These are phyloP conservation scores for Vigna reflexopilosa DNA, from an alignment of 306 rosid genomes.

Conservation along the genomic window DNA sequence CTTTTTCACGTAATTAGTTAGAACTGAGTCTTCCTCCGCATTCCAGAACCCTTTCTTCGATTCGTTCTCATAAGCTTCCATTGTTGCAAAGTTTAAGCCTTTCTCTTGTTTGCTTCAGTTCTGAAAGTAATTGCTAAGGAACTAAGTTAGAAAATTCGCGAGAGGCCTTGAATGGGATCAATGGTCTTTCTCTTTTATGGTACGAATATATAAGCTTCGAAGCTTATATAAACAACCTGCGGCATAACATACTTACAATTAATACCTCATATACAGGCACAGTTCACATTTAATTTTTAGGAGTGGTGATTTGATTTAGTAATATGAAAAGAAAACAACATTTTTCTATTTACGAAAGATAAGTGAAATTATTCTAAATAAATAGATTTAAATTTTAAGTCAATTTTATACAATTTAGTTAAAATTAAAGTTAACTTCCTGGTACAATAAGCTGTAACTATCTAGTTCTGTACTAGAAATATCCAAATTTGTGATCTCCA, in stretches of 20 bases:
- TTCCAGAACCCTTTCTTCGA: neutral
- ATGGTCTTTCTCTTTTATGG: neutral
- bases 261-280: neutral
- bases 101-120: too few species aligned
- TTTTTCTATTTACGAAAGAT: too few species aligned
- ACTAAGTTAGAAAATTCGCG: neutral
- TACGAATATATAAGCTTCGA: neutral
- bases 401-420: too few species aligned
- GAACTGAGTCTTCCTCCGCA: conserved; percentile 24
- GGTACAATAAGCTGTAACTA: too few species aligned
- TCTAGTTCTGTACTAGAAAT: too few species aligned
- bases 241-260: neutral
- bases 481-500: too few species aligned
- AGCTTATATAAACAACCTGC: neutral
- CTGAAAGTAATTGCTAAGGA: neutral
- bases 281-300: too few species aligned
- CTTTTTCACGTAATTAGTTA: conserved; percentile 49
- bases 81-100: neutral
- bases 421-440: too few species aligned
- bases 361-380: too few species aligned
- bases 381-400: too few species aligned
- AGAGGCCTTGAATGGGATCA: neutral
- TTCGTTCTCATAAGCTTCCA: neutral
- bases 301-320: too few species aligned
- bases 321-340: too few species aligned